phyloP scores from a whole-genome alignment of 345 rosid species.

The Pistacia atlantica region DNA sequence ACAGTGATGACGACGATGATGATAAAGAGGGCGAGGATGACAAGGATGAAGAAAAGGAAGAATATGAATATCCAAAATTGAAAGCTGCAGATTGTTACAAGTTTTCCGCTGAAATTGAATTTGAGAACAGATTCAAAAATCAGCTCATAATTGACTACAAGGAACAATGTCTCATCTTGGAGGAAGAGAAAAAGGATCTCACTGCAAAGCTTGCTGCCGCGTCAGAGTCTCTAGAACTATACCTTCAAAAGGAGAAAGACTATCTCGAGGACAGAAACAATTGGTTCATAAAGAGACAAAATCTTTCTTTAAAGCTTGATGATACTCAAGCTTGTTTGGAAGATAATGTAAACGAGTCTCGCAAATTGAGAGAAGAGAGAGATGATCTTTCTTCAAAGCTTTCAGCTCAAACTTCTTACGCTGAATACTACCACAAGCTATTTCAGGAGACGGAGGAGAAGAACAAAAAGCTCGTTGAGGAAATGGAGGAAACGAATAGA shows the following conservation, averaged over 20 bases:
- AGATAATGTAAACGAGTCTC: neutral
- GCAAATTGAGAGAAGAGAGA: conserved; percentile 1
- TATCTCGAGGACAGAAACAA: neutral
- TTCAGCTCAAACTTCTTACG: neutral
- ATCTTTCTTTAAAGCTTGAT: neutral
- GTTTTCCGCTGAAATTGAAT: too few relatives aligned
- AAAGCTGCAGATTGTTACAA: too few relatives aligned
- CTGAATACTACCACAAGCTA: neutral
- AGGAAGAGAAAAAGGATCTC: conserved; percentile 2
- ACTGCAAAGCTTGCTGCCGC: neutral
- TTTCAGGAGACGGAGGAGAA: neutral
- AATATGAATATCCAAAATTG: too few relatives aligned
- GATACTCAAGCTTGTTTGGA: neutral
- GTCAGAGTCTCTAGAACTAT: neutral
- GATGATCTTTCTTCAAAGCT: neutral
- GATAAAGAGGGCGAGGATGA: too few relatives aligned
- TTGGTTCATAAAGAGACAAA: neutral
- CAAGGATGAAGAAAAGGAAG: too few relatives aligned
- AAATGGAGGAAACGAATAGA: neutral
- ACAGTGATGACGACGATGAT: too few relatives aligned
- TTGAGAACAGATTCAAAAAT: too few relatives aligned
- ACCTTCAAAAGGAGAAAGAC: neutral
- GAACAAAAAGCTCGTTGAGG: neutral
- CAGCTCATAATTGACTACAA: neutral
- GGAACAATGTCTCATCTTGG: neutral